Base-by-base conservation (phyloP, 768 basidiomycete species). In the Paxillus rubicundulus region DNA sequence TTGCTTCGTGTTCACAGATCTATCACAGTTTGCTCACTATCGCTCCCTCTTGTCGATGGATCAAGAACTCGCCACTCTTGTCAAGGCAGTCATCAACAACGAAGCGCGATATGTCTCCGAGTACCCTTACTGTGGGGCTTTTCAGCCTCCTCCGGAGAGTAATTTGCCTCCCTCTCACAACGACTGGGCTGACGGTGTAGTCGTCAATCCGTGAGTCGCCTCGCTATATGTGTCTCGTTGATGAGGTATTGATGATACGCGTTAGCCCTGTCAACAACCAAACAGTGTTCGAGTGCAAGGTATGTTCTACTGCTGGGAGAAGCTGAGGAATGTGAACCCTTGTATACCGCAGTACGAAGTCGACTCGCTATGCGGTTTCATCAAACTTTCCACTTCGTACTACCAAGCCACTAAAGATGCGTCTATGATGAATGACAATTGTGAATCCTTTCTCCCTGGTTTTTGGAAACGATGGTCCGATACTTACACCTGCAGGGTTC, bases 211-310 rank as follows among this genome's bases (percentile, higher is more conserved):
- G 86, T 88, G 63, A 68, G 84, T 67, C 6, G 16, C 27, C 24
- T 44, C 16, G 10, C n/a, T 34, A 40, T 17, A 18, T n/a, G 12
- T 3, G n/a, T 28, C 53, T 49, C 17, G 42, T 34, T 1, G 16
- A 30, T 5, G 18, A 38, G 21, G 14, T 21, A n/a, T n/a, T 45
- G 14, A 58, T 33, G 4, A 21, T 46, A 5, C 6, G 4, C 34
- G 16, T 18, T 42, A 89, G 87, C 2, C 84, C 86, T 5, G 79
- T 90, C 18, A 69, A 89, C 58, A 82, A 85, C 51, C 73, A 76
- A 48, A 85, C 80, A 0, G 89, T 91, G 0, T 91, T 86, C 56
- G 89, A 90, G 65, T 91, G 89, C 82, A 91, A 91, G 76, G 87
- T 85, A 49, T 36, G 68, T 50, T 0, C 39, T 41, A 1, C 12